Conservation (phyloP, 1,284 basidiomycete genomes). For the Peniophora sp. region DNA sequence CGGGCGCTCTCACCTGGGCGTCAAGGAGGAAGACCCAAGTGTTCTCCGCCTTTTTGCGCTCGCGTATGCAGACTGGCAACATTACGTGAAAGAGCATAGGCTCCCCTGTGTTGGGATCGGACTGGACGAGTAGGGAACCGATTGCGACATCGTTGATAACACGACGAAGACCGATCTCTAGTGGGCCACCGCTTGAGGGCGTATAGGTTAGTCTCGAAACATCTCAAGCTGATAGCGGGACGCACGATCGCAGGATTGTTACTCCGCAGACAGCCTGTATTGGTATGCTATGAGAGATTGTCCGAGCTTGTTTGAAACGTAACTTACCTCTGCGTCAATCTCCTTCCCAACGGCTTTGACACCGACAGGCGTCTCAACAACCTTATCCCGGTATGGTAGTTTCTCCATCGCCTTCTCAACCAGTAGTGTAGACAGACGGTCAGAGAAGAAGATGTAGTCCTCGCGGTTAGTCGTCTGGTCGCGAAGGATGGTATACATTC, state of each 20-base stretch:
- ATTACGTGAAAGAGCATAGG: slow-evolving; percentile 80
- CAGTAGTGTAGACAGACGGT: slow-evolving; percentile 79
- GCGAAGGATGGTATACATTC: slow-evolving; percentile 82
- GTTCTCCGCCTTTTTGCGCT: slow-evolving; percentile 53
- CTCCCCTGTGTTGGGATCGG: slow-evolving; percentile 79
- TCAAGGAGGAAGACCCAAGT: slow-evolving; percentile 90
- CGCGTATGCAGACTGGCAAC: slow-evolving; percentile 69
- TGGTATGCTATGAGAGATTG: slow-evolving; percentile 5
- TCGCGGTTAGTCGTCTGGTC: slow-evolving; percentile 63
- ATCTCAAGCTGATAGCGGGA: slow-evolving; percentile 8
- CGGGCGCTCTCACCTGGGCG: slow-evolving; percentile 55
- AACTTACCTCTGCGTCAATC: slow-evolving; percentile 44
- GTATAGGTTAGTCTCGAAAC: background rate
- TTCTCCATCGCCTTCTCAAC: slow-evolving; percentile 80
- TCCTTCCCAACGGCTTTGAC: slow-evolving; percentile 54
- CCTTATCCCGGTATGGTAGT: slow-evolving; percentile 64
- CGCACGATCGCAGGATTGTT: slow-evolving; percentile 76
- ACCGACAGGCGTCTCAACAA: slow-evolving; percentile 64
- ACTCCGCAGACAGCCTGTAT: slow-evolving; percentile 69
- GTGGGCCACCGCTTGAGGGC: slow-evolving; percentile 56
- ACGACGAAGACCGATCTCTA: slow-evolving; percentile 85
- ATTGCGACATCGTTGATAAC: slow-evolving; percentile 85
- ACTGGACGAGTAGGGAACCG: slow-evolving; percentile 88
- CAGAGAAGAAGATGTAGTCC: slow-evolving; percentile 87
- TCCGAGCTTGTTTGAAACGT: background rate